Evolutionary conservation across 331 rosid species (phyloP).

Genomic region (Arachis monticola): DNA sequence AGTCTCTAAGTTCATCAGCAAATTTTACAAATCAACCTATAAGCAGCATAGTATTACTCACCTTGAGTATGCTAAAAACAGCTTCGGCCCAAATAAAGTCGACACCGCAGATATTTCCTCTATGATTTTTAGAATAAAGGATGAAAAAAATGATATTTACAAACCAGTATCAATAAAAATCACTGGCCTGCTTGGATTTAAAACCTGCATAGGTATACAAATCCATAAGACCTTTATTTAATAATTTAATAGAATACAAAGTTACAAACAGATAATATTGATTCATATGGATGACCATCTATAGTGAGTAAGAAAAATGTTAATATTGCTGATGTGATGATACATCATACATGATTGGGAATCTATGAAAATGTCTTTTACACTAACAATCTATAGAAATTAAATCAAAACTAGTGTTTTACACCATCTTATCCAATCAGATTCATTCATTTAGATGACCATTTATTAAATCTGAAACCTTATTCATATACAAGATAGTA

Average conservation of each 20-base stretch:
- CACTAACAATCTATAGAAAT: too few species aligned
- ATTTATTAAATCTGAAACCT: too few species aligned
- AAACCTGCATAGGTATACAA: slow-evolving; percentile 55
- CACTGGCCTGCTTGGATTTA: slow-evolving; percentile 78
- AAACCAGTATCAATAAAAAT: slow-evolving; percentile 34
- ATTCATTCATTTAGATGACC: too few species aligned
- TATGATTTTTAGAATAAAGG: slow-evolving; percentile 57
- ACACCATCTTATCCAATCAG: too few species aligned
- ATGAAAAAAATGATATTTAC: slow-evolving; percentile 29
- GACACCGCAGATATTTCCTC: slow-evolving; percentile 96
- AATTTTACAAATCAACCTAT: background rate
- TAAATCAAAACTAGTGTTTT: too few species aligned
- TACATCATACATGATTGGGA: too few species aligned
- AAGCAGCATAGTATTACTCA: slow-evolving; percentile 26
- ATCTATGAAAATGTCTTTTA: too few species aligned
- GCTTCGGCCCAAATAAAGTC: slow-evolving; percentile 98
- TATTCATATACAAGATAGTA: too few species aligned
- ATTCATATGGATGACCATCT: too few species aligned
- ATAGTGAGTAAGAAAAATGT: too few species aligned
- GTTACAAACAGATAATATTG: too few species aligned
- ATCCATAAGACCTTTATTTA: background rate
- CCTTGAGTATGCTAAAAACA: slow-evolving; percentile 81
- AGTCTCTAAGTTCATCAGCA: slow-evolving; percentile 20
- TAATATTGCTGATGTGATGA: too few species aligned
- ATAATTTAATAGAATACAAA: background rate